phyloP scores from a whole-genome alignment of 179 eudicot genomes.

The Dionaea muscipula region DNA sequence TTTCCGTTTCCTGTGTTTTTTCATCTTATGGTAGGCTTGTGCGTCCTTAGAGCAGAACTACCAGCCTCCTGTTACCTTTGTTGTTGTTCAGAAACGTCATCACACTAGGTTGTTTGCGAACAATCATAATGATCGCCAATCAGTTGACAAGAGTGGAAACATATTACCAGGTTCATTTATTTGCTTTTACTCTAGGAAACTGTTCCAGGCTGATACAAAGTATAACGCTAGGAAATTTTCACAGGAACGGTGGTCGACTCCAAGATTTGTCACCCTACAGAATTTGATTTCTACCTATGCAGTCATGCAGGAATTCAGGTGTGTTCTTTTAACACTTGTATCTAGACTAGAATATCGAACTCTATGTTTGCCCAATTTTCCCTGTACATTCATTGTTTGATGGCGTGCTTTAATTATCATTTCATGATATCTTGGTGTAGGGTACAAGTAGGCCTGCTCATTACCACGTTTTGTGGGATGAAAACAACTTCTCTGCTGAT shows the following conservation, averaged over 20 bases:
- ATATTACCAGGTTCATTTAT: constrained; percentile 56
- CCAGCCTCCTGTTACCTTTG: constrained; percentile 81
- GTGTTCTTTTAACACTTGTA: background rate
- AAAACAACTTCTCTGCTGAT: constrained; percentile 83
- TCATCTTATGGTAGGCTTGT: constrained; percentile 48
- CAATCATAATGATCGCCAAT: constrained; percentile 46
- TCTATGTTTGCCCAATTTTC: no score
- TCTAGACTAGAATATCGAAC: background rate
- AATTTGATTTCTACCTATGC: constrained; percentile 79
- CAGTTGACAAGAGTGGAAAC: constrained; percentile 74
- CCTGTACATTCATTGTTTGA: no score
- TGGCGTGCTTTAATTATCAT: background rate
- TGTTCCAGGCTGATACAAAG: background rate
- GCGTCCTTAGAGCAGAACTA: constrained; percentile 68
- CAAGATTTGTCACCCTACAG: constrained; percentile 88
- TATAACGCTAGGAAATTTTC: background rate
- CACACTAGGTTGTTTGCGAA: constrained; percentile 83
- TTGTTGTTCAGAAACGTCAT: constrained; percentile 88
- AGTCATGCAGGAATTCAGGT: constrained; percentile 96
- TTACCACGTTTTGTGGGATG: constrained; percentile 91
- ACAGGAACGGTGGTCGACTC: constrained; percentile 90
- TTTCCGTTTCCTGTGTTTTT: background rate
- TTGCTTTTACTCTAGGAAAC: background rate
- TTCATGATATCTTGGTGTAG: constrained; percentile 19
- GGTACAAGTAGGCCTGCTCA: constrained; percentile 98